These are phyloP conservation scores for Eucalyptus virginea DNA, from an alignment of 345 rosid genomes.

Conservation along the genomic window DNA sequence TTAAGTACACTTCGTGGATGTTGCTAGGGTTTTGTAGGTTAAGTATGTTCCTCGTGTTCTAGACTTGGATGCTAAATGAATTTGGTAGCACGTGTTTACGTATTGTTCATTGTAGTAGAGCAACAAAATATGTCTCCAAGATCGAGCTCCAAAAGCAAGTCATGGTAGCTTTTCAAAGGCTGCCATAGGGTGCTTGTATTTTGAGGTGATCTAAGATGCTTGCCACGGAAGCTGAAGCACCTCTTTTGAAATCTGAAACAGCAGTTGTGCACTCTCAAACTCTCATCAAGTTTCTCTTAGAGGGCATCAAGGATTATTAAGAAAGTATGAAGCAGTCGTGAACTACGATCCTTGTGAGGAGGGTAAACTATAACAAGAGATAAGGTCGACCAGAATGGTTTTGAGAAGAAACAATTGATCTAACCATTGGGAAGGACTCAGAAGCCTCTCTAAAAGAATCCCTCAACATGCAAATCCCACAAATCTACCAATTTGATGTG, in stretches of 20 bases:
- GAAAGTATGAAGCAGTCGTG: background rate
- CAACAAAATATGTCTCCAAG: background rate
- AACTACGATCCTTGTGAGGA: background rate
- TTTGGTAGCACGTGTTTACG: background rate
- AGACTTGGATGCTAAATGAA: background rate
- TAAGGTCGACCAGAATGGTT: background rate
- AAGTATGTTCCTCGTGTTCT: background rate
- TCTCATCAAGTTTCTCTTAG: background rate
- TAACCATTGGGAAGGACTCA: background rate
- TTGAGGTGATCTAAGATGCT: background rate
- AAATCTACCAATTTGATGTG: background rate
- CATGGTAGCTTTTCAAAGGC: background rate
- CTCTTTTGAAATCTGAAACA: background rate
- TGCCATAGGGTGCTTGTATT: background rate
- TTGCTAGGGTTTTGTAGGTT: background rate
- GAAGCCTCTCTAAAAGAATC: background rate
- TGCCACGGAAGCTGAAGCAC: background rate
- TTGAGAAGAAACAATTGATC: background rate
- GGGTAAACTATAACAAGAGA: background rate
- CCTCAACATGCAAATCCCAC: background rate
- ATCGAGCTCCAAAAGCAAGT: background rate
- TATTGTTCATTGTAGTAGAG: background rate
- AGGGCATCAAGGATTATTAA: background rate
- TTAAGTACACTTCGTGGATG: background rate
- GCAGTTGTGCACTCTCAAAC: background rate